Percentiles rank a stretch among this genome's conserved stretches.
Conservation (phyloP, 495 filamentous ascomycete species). For the Aspergillus nidulans region DNA sequence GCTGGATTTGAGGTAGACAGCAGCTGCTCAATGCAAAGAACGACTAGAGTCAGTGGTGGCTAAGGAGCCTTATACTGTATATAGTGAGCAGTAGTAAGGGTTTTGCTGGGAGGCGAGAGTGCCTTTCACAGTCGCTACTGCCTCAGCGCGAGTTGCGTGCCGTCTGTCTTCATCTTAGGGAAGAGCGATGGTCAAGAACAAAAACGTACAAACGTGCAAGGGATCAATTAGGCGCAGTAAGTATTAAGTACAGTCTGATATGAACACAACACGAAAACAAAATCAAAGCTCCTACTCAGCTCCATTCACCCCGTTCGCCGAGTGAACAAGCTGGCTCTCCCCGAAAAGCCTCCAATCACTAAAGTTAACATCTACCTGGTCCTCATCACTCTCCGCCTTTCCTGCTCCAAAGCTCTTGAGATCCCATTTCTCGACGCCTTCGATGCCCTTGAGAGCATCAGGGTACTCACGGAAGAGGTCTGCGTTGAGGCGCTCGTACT, state of each 20-base stretch:
- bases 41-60: too few relatives aligned
- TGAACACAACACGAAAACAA: not conserved
- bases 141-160: too few relatives aligned
- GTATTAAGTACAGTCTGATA: not conserved
- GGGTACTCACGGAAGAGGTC: conserved; percentile 23
- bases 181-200: not conserved
- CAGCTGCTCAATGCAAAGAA: not conserved
- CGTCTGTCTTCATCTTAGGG: not conserved
- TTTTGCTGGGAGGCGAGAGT: too few relatives aligned
- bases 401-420: conserved; percentile 34
- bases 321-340: not conserved
- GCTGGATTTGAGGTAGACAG: not conserved
- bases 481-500: conserved; percentile 26
- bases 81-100: too few relatives aligned
- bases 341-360: conserved; percentile 8
- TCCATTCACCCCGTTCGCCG: not conserved
- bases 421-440: conserved; percentile 40
- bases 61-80: too few relatives aligned
- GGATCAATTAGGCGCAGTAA: not conserved
- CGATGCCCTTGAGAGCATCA: conserved; percentile 24
- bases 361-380: conserved; percentile 12
- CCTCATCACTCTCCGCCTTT: conserved; percentile 24
- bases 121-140: too few relatives aligned
- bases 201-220: not conserved
- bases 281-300: conserved; percentile 6